A percentile compares a stretch with the other conserved stretches of the same genome.
These are phyloP conservation scores for Thermomucor indicae-seudaticae DNA, from an alignment of 371 early-diverging fungal species.

Conservation along the genomic window DNA sequence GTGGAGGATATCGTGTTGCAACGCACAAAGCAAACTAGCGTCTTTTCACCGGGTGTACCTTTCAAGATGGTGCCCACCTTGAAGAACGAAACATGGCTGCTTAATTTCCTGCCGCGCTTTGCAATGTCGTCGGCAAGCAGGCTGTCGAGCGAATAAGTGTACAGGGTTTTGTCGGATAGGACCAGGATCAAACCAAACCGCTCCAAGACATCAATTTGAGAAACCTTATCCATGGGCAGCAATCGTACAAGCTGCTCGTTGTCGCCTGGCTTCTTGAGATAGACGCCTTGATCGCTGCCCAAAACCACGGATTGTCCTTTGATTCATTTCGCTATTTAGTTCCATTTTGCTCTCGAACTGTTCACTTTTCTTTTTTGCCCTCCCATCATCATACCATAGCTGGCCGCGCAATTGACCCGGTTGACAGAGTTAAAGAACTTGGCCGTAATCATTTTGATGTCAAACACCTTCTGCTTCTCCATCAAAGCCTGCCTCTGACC, in stretches of 20 bases:
- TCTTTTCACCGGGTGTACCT: constrained; percentile 63
- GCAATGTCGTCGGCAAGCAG: constrained; percentile 45
- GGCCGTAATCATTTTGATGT: constrained; percentile 34
- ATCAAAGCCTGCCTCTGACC: constrained; percentile 59
- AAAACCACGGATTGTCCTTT: constrained; percentile 28
- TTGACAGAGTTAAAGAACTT: constrained; percentile 21
- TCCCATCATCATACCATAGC: constrained; percentile 14
- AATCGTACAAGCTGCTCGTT: constrained; percentile 46
- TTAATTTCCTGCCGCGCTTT: constrained; percentile 65
- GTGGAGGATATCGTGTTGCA: constrained; percentile 64
- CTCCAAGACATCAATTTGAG: constrained; percentile 84
- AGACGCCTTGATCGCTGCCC: constrained; percentile 48
- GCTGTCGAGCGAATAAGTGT: constrained; percentile 71
- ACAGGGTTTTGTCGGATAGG: constrained; percentile 78
- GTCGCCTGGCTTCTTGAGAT: constrained; percentile 25
- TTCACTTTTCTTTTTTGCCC: constrained; percentile 1
- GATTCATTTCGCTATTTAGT: too few species aligned
- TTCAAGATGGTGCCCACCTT: constrained; percentile 78
- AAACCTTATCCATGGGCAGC: constrained; percentile 74
- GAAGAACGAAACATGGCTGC: constrained; percentile 83
- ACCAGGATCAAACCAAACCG: constrained; percentile 66
- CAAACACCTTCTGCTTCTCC: constrained; percentile 56
- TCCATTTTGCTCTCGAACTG: too few species aligned
- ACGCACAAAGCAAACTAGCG: constrained; percentile 75
- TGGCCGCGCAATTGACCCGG: constrained; percentile 22